Base-by-base conservation (phyloP, 129 eudicot genomes). In the Ambrosia artemisiifolia region DNA sequence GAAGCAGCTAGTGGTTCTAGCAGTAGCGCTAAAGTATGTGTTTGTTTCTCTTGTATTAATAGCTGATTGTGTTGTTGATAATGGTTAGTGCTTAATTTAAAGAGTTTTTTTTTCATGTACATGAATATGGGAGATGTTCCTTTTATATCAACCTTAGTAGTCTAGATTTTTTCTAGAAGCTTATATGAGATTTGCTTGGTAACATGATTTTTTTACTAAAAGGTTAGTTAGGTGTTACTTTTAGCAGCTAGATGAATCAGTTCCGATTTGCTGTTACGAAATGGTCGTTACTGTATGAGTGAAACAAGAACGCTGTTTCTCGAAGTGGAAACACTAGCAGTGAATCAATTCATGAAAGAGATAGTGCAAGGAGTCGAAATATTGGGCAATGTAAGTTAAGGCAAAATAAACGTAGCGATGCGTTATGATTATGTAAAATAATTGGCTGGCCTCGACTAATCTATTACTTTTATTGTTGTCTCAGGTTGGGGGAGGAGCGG, bases 1-100 rank as follows among this genome's bases (percentile, higher is more conserved):
- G 98, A 94, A 48, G 79, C 89, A 0, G 60, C 16, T 30, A 53
- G 60, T 72, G 74, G 79, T 44, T 65, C 76, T 28, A 71, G 54
- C 67, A 79, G 71, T 68, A 66, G 70, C 30, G 53, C 83, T 40
- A 87, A 83, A 44, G 95, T 92, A 83, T 30, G 14, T 28, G 13
- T 59, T 51, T 71, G 43, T 61, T 7, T 65, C 44, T 49, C 63
- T 67, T 34, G 20, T 60, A 11, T 35, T 67, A 32, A 75, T 56
- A 40, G 67, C 14, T 76, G 13, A 13, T 33, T 68, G 14, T 53
- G 67, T 28, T 51, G 34, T 63, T 36, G 38, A 50, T 9, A 30
- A 55, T 50, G 17, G 44, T 51, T 74, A 19, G 6, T 43, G 24
- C 40, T 38, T 5, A 44, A 30, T 28, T 0, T 66, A 66, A 38